Conservation (phyloP, 2,329 filamentous ascomycete genomes). For the Apiospora rasikravindrae region DNA sequence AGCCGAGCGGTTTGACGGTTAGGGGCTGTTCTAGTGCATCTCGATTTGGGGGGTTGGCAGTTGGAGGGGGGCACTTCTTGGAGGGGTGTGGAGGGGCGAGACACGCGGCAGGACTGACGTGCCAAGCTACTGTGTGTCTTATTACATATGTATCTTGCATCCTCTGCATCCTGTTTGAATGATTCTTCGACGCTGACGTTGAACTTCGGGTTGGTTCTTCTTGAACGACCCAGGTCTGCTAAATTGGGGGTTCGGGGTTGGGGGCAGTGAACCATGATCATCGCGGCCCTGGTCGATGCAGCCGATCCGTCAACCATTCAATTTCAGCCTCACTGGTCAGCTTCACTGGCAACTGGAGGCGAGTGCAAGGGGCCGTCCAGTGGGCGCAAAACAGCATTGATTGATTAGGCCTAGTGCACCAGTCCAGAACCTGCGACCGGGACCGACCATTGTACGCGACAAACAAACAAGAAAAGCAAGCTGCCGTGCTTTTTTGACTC, state of each 20-base stretch:
- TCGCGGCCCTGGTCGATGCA: background rate
- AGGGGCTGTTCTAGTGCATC: background rate
- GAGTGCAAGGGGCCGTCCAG: background rate
- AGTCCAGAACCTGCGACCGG: background rate
- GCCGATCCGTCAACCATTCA: background rate
- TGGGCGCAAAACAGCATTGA: background rate
- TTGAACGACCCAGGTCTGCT: background rate
- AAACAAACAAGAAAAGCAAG: no score
- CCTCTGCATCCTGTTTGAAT: background rate
- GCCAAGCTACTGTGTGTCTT: background rate
- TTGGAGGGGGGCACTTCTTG: background rate
- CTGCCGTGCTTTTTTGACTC: background rate
- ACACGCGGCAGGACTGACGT: conserved; percentile 1
- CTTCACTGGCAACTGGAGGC: no score
- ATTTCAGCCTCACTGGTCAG: background rate
- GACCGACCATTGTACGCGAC: no score
- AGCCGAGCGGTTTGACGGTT: background rate
- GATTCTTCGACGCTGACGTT: background rate
- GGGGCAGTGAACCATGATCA: background rate
- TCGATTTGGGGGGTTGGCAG: background rate
- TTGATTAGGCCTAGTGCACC: background rate
- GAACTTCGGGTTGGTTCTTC: background rate
- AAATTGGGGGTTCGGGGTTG: no score
- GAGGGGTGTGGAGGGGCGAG: background rate
- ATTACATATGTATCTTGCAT: background rate